Percentiles rank a stretch among this genome's conserved stretches.
phyloP scores from a whole-genome alignment of 2,329 filamentous ascomycete genomes.

The Leptographium procerum region DNA sequence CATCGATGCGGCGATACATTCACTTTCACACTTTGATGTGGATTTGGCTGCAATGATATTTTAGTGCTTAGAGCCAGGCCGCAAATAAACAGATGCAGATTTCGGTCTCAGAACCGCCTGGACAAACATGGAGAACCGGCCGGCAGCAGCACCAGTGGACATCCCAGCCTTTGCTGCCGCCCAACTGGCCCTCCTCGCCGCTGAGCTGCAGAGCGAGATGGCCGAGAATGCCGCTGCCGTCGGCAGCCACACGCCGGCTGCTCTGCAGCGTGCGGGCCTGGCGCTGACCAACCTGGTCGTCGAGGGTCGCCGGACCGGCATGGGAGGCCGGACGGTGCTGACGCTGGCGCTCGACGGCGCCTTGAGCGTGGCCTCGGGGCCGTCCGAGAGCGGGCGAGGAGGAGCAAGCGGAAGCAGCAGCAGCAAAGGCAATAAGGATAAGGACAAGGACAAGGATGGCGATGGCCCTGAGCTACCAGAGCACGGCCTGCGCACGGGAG shows the following conservation, averaged over 20 bases:
- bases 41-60: too few relatives aligned
- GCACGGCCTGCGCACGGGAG: constrained; percentile 64
- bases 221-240: constrained; percentile 58
- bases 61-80: too few relatives aligned
- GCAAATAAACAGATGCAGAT: not conserved
- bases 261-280: constrained; percentile 65
- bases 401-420: too few relatives aligned
- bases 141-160: constrained; percentile 30
- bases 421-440: not conserved
- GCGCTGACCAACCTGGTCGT: constrained; percentile 68
- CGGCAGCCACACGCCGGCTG: constrained; percentile 53
- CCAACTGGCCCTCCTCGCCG: constrained; percentile 59
- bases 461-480: constrained; percentile 46
- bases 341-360: constrained; percentile 60
- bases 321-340: constrained; percentile 82
- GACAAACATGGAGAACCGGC: not conserved
- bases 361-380: constrained; percentile 18
- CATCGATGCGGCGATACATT: too few relatives aligned
- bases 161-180: constrained; percentile 57
- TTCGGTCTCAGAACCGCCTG: too few relatives aligned
- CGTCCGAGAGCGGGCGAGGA: not conserved
- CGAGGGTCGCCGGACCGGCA: constrained; percentile 68
- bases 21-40: too few relatives aligned
- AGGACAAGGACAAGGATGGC: not conserved
- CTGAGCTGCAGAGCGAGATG: constrained; percentile 62